Evolutionary conservation across 805 yeast species (phyloP), one percentile per base, ranked within the genome.

Genomic region (Metschnikowia gelsemii): DNA sequence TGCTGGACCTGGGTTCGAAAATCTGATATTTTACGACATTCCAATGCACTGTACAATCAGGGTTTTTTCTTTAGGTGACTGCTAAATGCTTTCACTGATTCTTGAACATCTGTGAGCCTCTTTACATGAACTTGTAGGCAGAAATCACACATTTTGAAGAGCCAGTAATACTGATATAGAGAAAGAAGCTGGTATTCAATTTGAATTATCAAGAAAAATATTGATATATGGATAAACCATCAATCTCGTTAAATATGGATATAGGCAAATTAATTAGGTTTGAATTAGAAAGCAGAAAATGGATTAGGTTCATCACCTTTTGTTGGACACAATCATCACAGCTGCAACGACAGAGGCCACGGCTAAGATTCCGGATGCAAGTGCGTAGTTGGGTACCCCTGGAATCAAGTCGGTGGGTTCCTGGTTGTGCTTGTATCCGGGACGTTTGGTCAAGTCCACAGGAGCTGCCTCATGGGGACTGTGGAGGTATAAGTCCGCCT

Each of bases 401-500:
- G 75, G 69, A 30, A 80, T 36, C 39, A 34, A 34, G 13, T 45
- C 49, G 3, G 28, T 21, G 12, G 25, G 30, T 8, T 3, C 21
- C 8, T 23, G 26, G 16, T 21, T 22, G 12, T 17, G 21, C 16
- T 20, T 38, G 20, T 17, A 35, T 8, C 31, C 64, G 8, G 68
- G 41, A 16, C 64, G 68, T 18, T 44, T 42, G 14, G 20, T 21
- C 24, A 9, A 16, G 19, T 39, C 42, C n/a, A 42, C 33, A 12
- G 43, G 42, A 12, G 44, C 46, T 9, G 43, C 40, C 23, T 42
- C 46, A 35, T 33, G 42, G 13, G 27, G 36, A 18, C 38, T 82
- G 58, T 87, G 95, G 31, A 88, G 66, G 50, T 72, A 78, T 29
- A 88, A 62, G 52, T 87, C 95, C 7, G 87, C 85, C 59, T 84